Conservation (phyloP, 2,329 filamentous ascomycete genomes). For the Clonostachys sp. region DNA sequence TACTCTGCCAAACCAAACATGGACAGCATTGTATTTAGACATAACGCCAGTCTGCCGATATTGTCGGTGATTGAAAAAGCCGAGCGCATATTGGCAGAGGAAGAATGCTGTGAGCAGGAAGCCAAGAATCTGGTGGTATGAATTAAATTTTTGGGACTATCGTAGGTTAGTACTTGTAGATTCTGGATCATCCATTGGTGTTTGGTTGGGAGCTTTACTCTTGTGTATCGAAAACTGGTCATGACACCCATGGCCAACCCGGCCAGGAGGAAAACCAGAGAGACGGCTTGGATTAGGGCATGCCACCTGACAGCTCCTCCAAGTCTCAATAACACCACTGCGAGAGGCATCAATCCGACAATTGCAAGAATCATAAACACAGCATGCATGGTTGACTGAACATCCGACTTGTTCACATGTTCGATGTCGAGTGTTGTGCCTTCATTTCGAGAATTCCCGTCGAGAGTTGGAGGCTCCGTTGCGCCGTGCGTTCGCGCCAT, state of each 20-base stretch:
- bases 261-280: slow-evolving; percentile 38
- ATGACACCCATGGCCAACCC: slow-evolving; percentile 49
- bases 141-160: slow-evolving; percentile 47
- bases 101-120: slow-evolving; percentile 46
- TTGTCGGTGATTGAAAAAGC: slow-evolving; percentile 49
- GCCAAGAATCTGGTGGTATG: slow-evolving; percentile 55
- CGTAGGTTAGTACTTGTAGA: background rate
- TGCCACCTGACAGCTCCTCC: slow-evolving; percentile 50
- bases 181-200: background rate
- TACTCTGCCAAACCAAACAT: slow-evolving; percentile 53
- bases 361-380: slow-evolving; percentile 52
- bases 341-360: slow-evolving; percentile 50
- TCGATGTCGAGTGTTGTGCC: slow-evolving; percentile 22
- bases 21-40: slow-evolving; percentile 45
- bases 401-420: slow-evolving; percentile 2
- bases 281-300: slow-evolving; percentile 45
- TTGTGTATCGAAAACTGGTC: slow-evolving; percentile 46
- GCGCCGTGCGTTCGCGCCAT: slow-evolving; percentile 44
- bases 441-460: slow-evolving; percentile 21
- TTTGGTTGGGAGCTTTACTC: slow-evolving; percentile 34
- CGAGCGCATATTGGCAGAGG: slow-evolving; percentile 47
- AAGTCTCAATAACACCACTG: slow-evolving; percentile 46
- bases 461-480: slow-evolving; percentile 33
- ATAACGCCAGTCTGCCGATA: slow-evolving; percentile 43
- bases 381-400: slow-evolving; percentile 35